Evolutionary conservation across 2,329 filamentous ascomycete species (phyloP).

Genomic region (Fusarium sp.): DNA sequence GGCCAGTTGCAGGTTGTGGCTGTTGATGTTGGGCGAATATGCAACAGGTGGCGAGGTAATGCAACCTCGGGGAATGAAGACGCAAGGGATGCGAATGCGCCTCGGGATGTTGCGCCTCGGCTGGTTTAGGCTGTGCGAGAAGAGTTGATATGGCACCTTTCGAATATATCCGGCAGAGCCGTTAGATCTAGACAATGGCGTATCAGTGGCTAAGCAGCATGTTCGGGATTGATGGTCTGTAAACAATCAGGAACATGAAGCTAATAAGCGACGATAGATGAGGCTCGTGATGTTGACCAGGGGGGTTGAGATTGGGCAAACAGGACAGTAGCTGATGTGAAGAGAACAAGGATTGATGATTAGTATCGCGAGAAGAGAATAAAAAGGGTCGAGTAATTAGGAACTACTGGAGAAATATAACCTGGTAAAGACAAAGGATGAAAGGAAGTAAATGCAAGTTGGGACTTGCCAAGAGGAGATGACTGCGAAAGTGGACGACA

Average conservation of each 20-base stretch:
- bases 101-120: constrained; percentile 18
- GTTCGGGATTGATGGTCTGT: constrained; percentile 22
- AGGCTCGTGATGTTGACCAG: neutral
- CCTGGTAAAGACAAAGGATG: neutral
- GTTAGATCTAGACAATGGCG: constrained; percentile 33
- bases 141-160: constrained; percentile 7
- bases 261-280: constrained; percentile 14
- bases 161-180: neutral
- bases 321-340: neutral
- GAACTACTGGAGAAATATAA: neutral
- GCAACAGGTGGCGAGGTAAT: constrained; percentile 28
- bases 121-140: neutral
- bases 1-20: constrained; percentile 32
- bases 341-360: neutral
- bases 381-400: neutral
- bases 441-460: neutral
- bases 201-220: constrained; percentile 38
- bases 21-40: constrained; percentile 20
- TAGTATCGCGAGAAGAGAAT: neutral
- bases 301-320: constrained; percentile 6
- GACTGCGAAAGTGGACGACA: constrained; percentile 15
- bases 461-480: constrained; percentile 9
- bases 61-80: constrained; percentile 21
- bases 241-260: constrained; percentile 37
- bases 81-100: constrained; percentile 31